Evolutionary conservation across 306 rosid species (phyloP), one percentile per base, ranked within the genome.

Genomic region (Casuarina equisetifolia): DNA sequence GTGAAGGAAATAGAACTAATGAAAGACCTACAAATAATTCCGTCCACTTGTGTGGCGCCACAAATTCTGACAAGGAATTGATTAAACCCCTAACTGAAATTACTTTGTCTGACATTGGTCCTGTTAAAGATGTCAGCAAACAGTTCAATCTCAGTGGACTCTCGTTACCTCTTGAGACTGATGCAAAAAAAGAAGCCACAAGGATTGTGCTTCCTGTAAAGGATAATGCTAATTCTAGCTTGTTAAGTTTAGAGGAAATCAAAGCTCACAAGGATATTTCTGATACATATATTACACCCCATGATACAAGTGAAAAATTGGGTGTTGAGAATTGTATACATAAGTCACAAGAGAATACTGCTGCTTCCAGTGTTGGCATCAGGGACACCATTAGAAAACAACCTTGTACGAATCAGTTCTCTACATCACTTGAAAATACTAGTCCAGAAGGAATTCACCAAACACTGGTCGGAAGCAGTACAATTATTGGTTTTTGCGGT

Each of bases 81-180:
- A 45, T 68, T 72, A 72, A 82, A 59, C 83, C 84, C 20, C 61
- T 59, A 51, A 57, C 72, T 75, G 83, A 39, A 81, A 76, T 79
- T 73, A 54, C 83, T 66, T 42, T 67, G 72, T 69, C 87, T 51
- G 88, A 78, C 51, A 80, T 82, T 82, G 83, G 20, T 70, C n/a
- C 76, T 45, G 51, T 66, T 76, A 88, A 72, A 75, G 80, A 74
- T 78, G 83, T 48, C 73, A 79, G 83, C 77, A 78, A 76, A 76
- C 83, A 77, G 57, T 70, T 82, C 55, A 52, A 66, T 84, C 84
- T 57, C 78, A 78, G 71, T 76, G 88, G 82, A 80, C 80, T 77
- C 48, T 72, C 63, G 57, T 69, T 76, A 46, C 83, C 79, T 5
- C 73, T 53, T 82, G 85, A 66, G 66, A 84, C 82, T 36, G 78